These are phyloP conservation scores for Psilocybe cyanescens DNA, from an alignment of 768 basidiomycete species.

Conservation along the genomic window DNA sequence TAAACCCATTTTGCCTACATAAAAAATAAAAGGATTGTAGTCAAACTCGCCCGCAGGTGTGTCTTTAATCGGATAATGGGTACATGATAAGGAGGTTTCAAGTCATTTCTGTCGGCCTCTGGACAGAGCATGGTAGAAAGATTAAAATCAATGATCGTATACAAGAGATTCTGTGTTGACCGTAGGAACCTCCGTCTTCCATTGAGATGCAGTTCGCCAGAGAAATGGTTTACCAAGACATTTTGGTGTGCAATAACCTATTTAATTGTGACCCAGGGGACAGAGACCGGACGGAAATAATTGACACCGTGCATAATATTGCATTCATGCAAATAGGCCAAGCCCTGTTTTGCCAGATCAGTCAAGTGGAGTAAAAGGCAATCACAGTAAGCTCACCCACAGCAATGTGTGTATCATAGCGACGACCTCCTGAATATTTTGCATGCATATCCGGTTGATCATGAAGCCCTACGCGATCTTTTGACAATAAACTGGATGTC, in stretches of 20 bases:
- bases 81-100: conserved; percentile 15
- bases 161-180: conserved; percentile 12
- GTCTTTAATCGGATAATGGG: neutral
- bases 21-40: conserved; percentile 28
- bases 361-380: neutral
- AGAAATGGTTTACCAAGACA: conserved; percentile 22
- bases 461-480: conserved; percentile 6
- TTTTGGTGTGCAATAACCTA: conserved; percentile 16
- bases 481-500: neutral
- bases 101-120: neutral
- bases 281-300: neutral
- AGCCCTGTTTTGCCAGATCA: conserved; percentile 6
- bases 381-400: conserved; percentile 8
- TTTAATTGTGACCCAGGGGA: neutral
- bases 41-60: conserved; percentile 24
- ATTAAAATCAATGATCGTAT: conserved; percentile 27
- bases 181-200: conserved; percentile 7
- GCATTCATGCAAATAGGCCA: conserved; percentile 22
- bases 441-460: neutral
- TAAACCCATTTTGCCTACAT: conserved; percentile 25
- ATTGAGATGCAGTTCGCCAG: neutral
- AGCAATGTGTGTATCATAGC: conserved; percentile 20
- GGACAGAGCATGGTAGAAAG: conserved; percentile 18
- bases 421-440: conserved; percentile 7
- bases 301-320: conserved; percentile 24